phyloP scores from a whole-genome alignment of 140 eudicot species.

The Ambrosia hybrid region DNA sequence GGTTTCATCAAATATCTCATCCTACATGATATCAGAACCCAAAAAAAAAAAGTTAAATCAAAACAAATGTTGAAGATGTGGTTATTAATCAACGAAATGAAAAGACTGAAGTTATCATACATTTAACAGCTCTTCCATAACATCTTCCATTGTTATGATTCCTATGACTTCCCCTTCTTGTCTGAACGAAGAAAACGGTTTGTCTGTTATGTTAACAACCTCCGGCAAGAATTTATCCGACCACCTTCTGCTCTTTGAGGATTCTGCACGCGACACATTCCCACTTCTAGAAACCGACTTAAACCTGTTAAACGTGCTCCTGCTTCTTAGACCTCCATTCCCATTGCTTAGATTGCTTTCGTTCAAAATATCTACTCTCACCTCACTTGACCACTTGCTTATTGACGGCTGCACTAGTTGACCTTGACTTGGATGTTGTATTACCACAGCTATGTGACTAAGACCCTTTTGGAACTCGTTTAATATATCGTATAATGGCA shows the following conservation, averaged over 20 bases:
- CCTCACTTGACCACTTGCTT: constrained; percentile 31
- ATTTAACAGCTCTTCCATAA: too few species aligned
- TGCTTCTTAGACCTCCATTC: constrained; percentile 44
- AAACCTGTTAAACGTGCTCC: constrained; percentile 50
- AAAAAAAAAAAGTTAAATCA: too few species aligned
- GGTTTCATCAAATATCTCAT: not conserved
- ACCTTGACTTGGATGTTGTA: constrained; percentile 39
- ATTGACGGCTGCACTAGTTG: constrained; percentile 34
- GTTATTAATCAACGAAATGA: too few species aligned
- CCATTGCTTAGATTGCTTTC: constrained; percentile 37
- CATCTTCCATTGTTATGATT: constrained; percentile 12
- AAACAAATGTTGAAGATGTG: too few species aligned
- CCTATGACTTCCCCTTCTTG: constrained; percentile 90
- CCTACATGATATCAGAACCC: too few species aligned
- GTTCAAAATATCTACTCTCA: constrained; percentile 54
- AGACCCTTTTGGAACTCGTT: constrained; percentile 96
- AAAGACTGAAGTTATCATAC: too few species aligned
- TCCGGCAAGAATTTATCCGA: constrained; percentile 64
- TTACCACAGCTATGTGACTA: constrained; percentile 91
- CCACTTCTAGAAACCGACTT: constrained; percentile 58
- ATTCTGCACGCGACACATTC: constrained; percentile 50
- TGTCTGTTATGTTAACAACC: constrained; percentile 57
- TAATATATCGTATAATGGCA: constrained; percentile 89
- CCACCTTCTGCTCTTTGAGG: constrained; percentile 72
- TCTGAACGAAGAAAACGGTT: constrained; percentile 62